Evolutionary conservation across 73 alveolate genomes (phyloP).

Genomic region (Paramecium caudatum): DNA sequence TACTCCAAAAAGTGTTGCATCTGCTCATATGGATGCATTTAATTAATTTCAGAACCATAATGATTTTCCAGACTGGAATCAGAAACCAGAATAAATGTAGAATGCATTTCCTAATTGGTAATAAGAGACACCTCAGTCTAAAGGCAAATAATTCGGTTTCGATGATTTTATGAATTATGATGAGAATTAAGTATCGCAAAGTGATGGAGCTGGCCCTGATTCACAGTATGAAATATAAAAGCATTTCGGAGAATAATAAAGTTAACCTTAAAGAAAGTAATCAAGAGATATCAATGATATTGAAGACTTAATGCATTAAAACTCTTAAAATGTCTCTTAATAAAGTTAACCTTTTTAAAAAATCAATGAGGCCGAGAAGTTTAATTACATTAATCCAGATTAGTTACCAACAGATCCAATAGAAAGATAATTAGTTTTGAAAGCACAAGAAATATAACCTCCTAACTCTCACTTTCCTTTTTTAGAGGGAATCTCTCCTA

Average conservation of each 20-base stretch:
- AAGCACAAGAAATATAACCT: not conserved
- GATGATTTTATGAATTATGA: conserved; percentile 22
- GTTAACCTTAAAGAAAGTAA: not conserved
- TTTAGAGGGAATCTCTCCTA: not conserved
- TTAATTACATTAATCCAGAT: not conserved
- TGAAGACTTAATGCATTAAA: not conserved
- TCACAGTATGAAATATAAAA: not conserved
- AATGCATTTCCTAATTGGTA: not conserved
- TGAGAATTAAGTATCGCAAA: not conserved
- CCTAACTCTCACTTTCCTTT: not conserved
- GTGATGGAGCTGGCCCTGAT: not conserved
- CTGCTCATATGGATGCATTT: not conserved
- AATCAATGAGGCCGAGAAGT: not conserved
- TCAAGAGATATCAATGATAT: conserved; percentile 59
- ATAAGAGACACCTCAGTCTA: not conserved
- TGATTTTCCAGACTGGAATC: not conserved
- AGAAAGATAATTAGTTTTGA: not conserved
- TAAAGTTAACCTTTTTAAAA: conserved; percentile 1
- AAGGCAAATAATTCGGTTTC: not conserved
- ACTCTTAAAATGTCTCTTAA: not conserved
- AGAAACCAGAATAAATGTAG: not conserved
- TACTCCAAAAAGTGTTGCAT: conserved; percentile 19
- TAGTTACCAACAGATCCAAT: not conserved
- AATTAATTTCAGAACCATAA: not conserved
- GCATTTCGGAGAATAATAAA: conserved; percentile 1